Evolutionary conservation across 768 basidiomycete species (phyloP).

Genomic region (Cyclocybe aegerita): DNA sequence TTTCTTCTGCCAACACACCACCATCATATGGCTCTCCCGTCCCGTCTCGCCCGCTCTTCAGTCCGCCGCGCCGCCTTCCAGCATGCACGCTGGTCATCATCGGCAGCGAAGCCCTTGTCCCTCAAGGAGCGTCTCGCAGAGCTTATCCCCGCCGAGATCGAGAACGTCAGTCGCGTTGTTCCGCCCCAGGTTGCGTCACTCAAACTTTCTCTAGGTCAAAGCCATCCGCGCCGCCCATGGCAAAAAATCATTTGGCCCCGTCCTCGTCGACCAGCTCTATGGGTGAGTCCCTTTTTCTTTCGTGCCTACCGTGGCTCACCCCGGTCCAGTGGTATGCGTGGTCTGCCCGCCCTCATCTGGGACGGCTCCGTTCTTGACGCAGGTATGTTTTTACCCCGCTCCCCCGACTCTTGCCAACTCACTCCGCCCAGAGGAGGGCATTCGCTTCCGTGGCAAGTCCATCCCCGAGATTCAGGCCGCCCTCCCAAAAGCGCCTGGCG

Average conservation of each 20-base stretch:
- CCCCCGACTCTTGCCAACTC: conserved; percentile 5
- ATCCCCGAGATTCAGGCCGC: conserved; percentile 86
- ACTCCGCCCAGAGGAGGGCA: conserved; percentile 75
- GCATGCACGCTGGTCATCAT: conserved; percentile 63
- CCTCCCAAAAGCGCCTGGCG: conserved; percentile 87
- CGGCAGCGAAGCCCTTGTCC: conserved; percentile 63
- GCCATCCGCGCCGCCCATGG: conserved; percentile 84
- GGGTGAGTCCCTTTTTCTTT: conserved; percentile 47
- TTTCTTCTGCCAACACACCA: neutral
- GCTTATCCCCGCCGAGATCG: conserved; percentile 87
- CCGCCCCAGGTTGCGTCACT: neutral
- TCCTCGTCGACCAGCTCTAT: conserved; percentile 88
- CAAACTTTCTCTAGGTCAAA: conserved; percentile 58
- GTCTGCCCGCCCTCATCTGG: conserved; percentile 94
- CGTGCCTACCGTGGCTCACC: conserved; percentile 4
- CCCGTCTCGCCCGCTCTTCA: conserved; percentile 15
- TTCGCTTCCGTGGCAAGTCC: conserved; percentile 96
- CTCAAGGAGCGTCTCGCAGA: conserved; percentile 93
- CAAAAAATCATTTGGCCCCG: conserved; percentile 90
- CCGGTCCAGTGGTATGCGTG: conserved; percentile 72
- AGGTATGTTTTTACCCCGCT: conserved; percentile 41
- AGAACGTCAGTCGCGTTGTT: conserved; percentile 47
- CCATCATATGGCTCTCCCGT: conserved; percentile 12
- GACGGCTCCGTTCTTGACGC: conserved; percentile 97
- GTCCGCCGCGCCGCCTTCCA: conserved; percentile 42